These are phyloP conservation scores for Corinectria fuckeliana DNA, from an alignment of 2,329 filamentous ascomycete species.

Conservation along the genomic window DNA sequence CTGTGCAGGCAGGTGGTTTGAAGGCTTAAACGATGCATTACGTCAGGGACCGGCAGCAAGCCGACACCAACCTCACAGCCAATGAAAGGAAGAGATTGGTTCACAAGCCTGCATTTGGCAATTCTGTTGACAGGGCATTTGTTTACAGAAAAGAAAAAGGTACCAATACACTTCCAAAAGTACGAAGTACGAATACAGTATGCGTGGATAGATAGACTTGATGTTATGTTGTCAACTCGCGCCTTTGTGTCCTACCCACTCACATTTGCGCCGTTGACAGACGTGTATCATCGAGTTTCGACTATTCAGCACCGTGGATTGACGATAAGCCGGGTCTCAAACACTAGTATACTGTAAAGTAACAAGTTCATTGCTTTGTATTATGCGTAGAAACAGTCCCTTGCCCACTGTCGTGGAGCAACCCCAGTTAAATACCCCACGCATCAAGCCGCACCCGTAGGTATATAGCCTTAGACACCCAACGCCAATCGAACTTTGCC, in stretches of 20 bases:
- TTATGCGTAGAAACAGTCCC: neutral
- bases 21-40: neutral
- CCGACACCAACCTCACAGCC: conserved; percentile 19
- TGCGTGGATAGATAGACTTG: no score
- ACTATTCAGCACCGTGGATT: no score
- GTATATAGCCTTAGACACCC: conserved; percentile 27
- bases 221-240: no score
- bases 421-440: neutral
- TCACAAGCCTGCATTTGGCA: neutral
- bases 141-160: no score
- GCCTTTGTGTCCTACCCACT: no score
- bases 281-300: no score
- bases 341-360: no score
- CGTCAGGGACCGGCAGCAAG: conserved; percentile 29
- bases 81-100: conserved; percentile 27
- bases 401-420: neutral
- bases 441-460: conserved; percentile 20
- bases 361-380: neutral
- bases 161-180: no score
- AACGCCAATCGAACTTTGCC: conserved; percentile 8
- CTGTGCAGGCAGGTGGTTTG: conserved; percentile 4
- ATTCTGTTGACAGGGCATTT: neutral
- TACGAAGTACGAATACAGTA: no score
- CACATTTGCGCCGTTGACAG: no score
- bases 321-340: no score